Evolutionary conservation across 2,329 filamentous ascomycete genomes (phyloP), one percentile per base, ranked within the genome.

Genomic region (Cadophora sp.): DNA sequence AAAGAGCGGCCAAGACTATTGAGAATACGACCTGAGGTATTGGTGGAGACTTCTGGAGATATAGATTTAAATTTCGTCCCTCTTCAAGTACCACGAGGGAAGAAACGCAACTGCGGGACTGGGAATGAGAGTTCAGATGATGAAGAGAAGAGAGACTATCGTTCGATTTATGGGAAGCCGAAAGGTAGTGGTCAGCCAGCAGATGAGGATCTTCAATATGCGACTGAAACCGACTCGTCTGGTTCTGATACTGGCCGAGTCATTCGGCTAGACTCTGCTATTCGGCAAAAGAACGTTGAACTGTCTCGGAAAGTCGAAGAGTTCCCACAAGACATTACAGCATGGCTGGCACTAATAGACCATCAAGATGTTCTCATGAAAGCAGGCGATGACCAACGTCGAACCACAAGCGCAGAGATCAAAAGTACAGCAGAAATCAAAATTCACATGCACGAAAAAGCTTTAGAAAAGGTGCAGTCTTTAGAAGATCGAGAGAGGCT

Each of bases 291-390:
- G 66, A 88, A 88, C 16, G 83, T 90, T 0, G 82, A 89, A 62
- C 82, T 97, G 8, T 87, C 86, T 2, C 86, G 85, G 14, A 84
- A 79, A 34, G 88, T 93, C 40, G 89, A 91, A 65, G 83, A 90
- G 1, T 79, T 87, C 26, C 92, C 94, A 0, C 78, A 84, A 6
- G 87, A 97, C 74, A 83, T 92, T 24, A 81, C 89, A 51, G 84
- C 88, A 22, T 98, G 95, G 95, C 79, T 97, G 19, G 84, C 87
- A 46, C 83, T 97, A n/a, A 91, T 95, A 56, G 81, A 89, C 8
- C 89, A 97, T 69, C 95, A 98, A 79, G 89, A 93, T 69, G 78
- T 80, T 1, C 82, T 97, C 65, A 80, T 95, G 51, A 81, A 81
- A 62, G 80, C 83, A 27, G 82, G 83, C 29, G 80, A 83, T 26